Base-by-base conservation (phyloP, 2,329 filamentous ascomycete species). In the Ceratocystiopsis brevicomis region DNA sequence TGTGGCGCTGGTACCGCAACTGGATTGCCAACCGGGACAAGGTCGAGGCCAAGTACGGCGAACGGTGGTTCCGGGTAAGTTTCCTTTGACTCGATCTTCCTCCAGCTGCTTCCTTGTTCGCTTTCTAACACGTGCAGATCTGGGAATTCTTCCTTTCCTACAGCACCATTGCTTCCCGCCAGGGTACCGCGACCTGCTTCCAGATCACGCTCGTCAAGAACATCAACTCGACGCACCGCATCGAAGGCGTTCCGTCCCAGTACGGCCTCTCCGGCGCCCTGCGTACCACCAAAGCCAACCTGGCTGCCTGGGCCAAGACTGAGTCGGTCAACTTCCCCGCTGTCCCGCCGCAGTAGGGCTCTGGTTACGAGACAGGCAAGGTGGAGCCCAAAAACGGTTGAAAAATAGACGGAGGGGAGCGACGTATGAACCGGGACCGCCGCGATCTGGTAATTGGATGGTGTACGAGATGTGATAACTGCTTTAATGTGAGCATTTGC, bases 1-100 rank as follows among this genome's bases (percentile, higher is more conserved):
- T 98, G 49, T 96, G 90, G 90, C 76, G 83, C 58, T 96, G 90
- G 90, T 96, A 96, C 70, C 74, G 90, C 52, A 96, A 96, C 73
- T 96, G 90, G 90, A 73, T 95, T 61, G 85, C 70, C 63, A 96
- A 96, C 72, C 70, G 73, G 53, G 84, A 93, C 46, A 92, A 93
- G 68, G 82, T 95, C 48, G 75, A 81, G 62, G 85, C 82, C 57
- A 96, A 95, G 72, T 96, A 96, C 59, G 90, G 90, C 56, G 78
- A 81, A 58, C 73, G 83, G 57, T 98, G 90, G 90, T 98, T 83
- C 75, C 78, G 88, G 61, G 82, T 87, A 71, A 67, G 81, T 69
- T 35, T 25, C 48, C 8, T 50, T 43, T 41, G 21, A 9, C 25
- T 13, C 15, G 25, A 2, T 30, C 10, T 30, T 10, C 21, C 8